Percentiles rank a stretch among this genome's conserved stretches.
These are phyloP conservation scores for Hyaloscypha bicolor DNA, from an alignment of 495 filamentous ascomycete species.

Conservation along the genomic window DNA sequence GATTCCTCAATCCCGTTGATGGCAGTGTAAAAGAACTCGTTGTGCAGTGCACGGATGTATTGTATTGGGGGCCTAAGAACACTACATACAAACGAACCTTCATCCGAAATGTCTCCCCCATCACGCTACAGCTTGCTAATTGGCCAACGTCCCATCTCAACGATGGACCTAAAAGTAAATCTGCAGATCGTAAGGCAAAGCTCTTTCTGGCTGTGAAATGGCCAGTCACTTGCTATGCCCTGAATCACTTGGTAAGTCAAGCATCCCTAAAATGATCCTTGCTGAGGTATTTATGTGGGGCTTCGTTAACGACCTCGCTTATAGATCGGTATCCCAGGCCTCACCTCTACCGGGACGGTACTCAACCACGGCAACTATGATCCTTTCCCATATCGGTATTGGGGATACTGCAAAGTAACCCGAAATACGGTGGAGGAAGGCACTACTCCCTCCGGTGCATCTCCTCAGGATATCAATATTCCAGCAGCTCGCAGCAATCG, in stretches of 20 bases:
- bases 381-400: conserved; percentile 7
- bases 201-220: no score
- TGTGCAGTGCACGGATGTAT: background rate
- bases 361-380: background rate
- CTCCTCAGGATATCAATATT: no score
- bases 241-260: no score
- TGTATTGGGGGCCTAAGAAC: background rate
- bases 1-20: conserved; percentile 3
- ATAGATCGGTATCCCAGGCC: background rate
- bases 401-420: conserved; percentile 4
- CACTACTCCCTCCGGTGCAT: background rate
- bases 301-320: no score
- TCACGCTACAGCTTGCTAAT: background rate
- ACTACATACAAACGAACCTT: background rate
- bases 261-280: no score
- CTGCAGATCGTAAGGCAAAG: no score
- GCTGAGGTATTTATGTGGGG: no score
- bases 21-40: conserved; percentile 1
- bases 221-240: no score
- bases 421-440: background rate
- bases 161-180: background rate
- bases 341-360: background rate
- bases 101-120: conserved; percentile 7
- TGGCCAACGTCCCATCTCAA: background rate
- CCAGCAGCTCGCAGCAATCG: background rate